These are phyloP conservation scores for Hypoxylon sp. DNA, from an alignment of 2,329 filamentous ascomycete species.

Conservation along the genomic window DNA sequence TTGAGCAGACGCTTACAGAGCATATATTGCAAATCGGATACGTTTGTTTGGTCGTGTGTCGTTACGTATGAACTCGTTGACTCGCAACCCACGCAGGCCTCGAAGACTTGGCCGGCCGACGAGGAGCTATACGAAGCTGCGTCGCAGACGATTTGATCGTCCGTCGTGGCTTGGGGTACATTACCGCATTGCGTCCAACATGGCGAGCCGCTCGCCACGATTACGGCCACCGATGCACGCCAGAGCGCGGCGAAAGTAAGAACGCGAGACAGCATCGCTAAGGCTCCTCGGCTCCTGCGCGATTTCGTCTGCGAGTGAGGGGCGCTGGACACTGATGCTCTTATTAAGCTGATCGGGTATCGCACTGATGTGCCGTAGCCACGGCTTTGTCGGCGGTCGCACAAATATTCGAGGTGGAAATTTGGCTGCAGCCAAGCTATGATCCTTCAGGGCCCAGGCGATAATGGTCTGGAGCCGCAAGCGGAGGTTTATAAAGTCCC, in stretches of 20 bases:
- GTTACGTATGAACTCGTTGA: conserved; percentile 63
- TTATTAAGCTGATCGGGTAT: conserved; percentile 16
- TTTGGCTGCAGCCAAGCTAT: conserved; percentile 32
- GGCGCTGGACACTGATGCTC: conserved; percentile 5
- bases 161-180: conserved; percentile 62
- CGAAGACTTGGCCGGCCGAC: conserved; percentile 64
- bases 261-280: conserved; percentile 40
- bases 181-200: conserved; percentile 69
- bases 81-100: conserved; percentile 68
- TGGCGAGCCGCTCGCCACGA: conserved; percentile 64
- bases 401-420: conserved; percentile 19
- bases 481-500: conserved; percentile 32
- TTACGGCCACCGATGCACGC: conserved; percentile 54
- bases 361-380: not conserved
- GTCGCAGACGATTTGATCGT: conserved; percentile 65
- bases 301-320: conserved; percentile 16
- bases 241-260: conserved; percentile 42
- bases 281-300: conserved; percentile 12
- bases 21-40: conserved; percentile 67
- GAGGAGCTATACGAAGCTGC: conserved; percentile 57
- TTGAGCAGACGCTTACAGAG: conserved; percentile 65
- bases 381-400: conserved; percentile 11
- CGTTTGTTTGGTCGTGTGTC: conserved; percentile 53
- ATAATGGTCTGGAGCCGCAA: conserved; percentile 29
- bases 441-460: conserved; percentile 19